A percentile compares a stretch with the other conserved stretches of the same genome.
phyloP scores from a whole-genome alignment of 306 rosid genomes.

The Mimosa bimucronata region DNA sequence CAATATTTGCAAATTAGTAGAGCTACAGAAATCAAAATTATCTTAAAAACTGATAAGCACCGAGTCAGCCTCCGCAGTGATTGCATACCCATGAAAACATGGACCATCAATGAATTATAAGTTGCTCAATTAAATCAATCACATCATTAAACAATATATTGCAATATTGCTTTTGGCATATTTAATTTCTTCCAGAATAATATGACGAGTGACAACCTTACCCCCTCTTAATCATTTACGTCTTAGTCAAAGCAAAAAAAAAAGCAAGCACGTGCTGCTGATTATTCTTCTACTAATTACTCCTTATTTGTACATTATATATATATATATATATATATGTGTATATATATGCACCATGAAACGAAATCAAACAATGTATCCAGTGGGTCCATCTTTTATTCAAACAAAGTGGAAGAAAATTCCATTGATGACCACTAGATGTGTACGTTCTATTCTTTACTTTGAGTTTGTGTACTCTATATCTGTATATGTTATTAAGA shows the following conservation, averaged over 20 bases:
- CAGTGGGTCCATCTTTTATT: constrained; percentile 34
- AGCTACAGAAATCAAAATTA: not conserved
- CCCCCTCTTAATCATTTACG: constrained; percentile 48
- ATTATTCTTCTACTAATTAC: constrained; percentile 41
- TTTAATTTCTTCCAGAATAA: constrained; percentile 36
- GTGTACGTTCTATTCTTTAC: not conserved
- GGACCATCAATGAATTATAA: constrained; percentile 22
- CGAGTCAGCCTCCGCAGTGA: constrained; percentile 38
- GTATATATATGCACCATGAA: not conserved
- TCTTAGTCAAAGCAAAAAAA: constrained; percentile 42
- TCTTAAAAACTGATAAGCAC: constrained; percentile 34
- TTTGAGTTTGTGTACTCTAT: not conserved
- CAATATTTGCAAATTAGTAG: not conserved
- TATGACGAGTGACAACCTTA: constrained; percentile 25
- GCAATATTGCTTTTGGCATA: constrained; percentile 32
- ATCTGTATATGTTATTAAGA: not conserved
- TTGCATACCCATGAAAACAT: constrained; percentile 26
- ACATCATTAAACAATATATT: constrained; percentile 8
- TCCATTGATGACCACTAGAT: not conserved
- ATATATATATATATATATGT: not conserved
- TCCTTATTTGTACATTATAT: not conserved
- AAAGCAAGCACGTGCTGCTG: constrained; percentile 40
- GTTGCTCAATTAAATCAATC: constrained; percentile 46
- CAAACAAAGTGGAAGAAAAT: not conserved
- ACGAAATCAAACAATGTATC: constrained; percentile 17